Conservation (phyloP, 176 grass and related monocot species). For the Ampelocalamus luodianensis region DNA sequence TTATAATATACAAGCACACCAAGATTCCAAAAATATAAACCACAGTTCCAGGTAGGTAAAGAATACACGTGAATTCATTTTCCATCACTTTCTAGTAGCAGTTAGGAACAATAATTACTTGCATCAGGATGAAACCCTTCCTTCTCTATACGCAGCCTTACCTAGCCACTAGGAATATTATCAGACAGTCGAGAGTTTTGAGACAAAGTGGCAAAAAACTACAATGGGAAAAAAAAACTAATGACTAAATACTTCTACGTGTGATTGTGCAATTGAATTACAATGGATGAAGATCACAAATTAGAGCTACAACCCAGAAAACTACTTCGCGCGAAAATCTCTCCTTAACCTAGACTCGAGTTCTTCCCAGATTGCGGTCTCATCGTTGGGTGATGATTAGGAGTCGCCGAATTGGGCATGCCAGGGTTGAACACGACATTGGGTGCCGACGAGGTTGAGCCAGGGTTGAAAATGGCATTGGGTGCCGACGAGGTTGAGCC, state of each 20-base stretch:
- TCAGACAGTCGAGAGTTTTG: not conserved
- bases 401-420: slow-evolving; percentile 47
- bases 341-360: slow-evolving; percentile 60
- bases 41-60: not conserved
- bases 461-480: slow-evolving; percentile 68
- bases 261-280: slow-evolving; percentile 53
- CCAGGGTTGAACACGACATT: slow-evolving; percentile 66
- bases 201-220: not conserved
- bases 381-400: slow-evolving; percentile 70
- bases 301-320: slow-evolving; percentile 42
- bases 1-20: not conserved
- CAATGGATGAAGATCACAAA: slow-evolving; percentile 43
- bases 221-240: slow-evolving; percentile 44
- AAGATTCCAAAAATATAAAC: not conserved
- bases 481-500: slow-evolving; percentile 47
- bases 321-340: slow-evolving; percentile 11
- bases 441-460: slow-evolving; percentile 45
- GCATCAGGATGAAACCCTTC: slow-evolving; percentile 20
- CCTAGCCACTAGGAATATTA: slow-evolving; percentile 26
- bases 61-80: slow-evolving; percentile 19
- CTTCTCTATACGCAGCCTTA: slow-evolving; percentile 35
- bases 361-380: slow-evolving; percentile 77
- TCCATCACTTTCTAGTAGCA: not conserved
- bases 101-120: not conserved
- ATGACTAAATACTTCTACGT: slow-evolving; percentile 37